Evolutionary conservation across 2,329 filamentous ascomycete genomes (phyloP).

Genomic region (Alternaria sp.): DNA sequence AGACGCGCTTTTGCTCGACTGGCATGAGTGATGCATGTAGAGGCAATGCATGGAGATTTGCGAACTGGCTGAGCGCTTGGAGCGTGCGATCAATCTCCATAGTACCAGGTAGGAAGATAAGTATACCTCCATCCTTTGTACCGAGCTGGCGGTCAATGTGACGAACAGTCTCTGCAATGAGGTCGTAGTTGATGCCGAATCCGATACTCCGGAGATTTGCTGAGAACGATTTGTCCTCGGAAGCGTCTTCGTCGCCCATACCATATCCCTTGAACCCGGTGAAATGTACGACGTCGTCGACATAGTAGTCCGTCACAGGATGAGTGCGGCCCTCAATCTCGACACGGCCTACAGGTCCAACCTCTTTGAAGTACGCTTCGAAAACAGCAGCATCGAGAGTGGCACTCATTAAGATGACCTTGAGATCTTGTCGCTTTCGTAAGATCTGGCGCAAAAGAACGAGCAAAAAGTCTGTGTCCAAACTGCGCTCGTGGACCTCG

Average conservation of each 20-base stretch:
- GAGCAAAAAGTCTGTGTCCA: slow-evolving; percentile 93
- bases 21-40: slow-evolving; percentile 92
- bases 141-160: slow-evolving; percentile 80
- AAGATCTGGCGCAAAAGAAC: slow-evolving; percentile 86
- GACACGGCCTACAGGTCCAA: slow-evolving; percentile 75
- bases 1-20: slow-evolving; percentile 85
- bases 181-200: slow-evolving; percentile 87
- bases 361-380: slow-evolving; percentile 77
- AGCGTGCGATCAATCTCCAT: slow-evolving; percentile 88
- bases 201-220: slow-evolving; percentile 57
- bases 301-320: slow-evolving; percentile 86
- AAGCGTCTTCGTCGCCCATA: slow-evolving; percentile 58
- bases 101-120: slow-evolving; percentile 94
- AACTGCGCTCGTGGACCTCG: slow-evolving; percentile 92
- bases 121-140: slow-evolving; percentile 78
- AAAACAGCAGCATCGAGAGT: slow-evolving; percentile 91
- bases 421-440: slow-evolving; percentile 75
- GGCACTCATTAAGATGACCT: slow-evolving; percentile 93
- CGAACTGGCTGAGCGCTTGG: slow-evolving; percentile 68
- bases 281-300: slow-evolving; percentile 84
- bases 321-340: slow-evolving; percentile 89
- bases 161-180: slow-evolving; percentile 80
- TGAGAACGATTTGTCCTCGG: slow-evolving; percentile 53
- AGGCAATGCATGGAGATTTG: slow-evolving; percentile 78
- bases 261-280: slow-evolving; percentile 69